Base-by-base conservation (phyloP, 1,284 basidiomycete species). In the Singerocomus rubriflavus region DNA sequence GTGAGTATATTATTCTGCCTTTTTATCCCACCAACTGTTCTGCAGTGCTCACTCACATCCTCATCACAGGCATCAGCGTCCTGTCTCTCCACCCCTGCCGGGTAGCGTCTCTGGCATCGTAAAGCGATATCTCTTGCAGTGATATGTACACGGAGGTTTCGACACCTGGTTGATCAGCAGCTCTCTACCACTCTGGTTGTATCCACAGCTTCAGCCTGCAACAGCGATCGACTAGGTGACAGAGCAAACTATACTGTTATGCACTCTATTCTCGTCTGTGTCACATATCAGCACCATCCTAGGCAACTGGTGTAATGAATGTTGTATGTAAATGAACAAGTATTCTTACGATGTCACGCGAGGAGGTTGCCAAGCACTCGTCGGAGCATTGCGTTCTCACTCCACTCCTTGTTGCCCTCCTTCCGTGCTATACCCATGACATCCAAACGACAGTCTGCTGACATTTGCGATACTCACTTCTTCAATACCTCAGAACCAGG, bases 401-500 rank as follows among this genome's bases (percentile, higher is more conserved):
- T 37, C 5, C 21, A 21, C 21, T 49, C 26, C 3, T 47, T 6
- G 8, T 14, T 31, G 11, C 10, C 21, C 21, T 26, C 11, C 27
- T 47, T 35, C 25, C 37, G 50, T 52, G 55, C 38, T 33, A 40
- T 13, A 30, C 34, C 39, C 51, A 67, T 64, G 63, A 47, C 52
- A 14, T 26, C 47, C 57, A 58, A 44, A 36, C 52, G 14, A 32
- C 59, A 37, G 43, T 13, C 52, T 12, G 4, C 35, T 26, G 29
- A 51, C 31, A 32, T 29, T 9, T 34, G 31, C 29, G 48, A 62
- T 33, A 30, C 44, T 38, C 48, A 5, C 31, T 16, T 27, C 32
- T 44, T 61, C 31, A 47, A 45, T 7, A 9, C 44, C 26, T 39
- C 48, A 8, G 57, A 60, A 26, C 33, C 54, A 11, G 48, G 10